Evolutionary conservation across 1,139 yeast species (phyloP).

Genomic region (Lodderomyces beijingensis): DNA sequence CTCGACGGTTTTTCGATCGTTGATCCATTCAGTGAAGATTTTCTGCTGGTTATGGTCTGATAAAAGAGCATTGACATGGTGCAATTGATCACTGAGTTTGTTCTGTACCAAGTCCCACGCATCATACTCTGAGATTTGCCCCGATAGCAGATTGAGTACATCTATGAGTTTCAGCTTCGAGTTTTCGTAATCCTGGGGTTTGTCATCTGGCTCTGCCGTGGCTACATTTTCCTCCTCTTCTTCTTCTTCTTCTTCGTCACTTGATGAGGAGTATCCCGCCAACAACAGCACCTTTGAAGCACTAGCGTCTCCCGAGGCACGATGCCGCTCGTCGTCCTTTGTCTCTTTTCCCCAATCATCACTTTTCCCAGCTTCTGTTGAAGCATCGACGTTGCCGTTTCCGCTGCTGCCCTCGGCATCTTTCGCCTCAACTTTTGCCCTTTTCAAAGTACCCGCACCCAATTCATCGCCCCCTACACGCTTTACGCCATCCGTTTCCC

Average conservation of each 20-base stretch:
- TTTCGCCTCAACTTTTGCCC: too few species aligned
- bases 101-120: constrained; percentile 41
- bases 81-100: constrained; percentile 28
- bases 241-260: constrained; percentile 14
- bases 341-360: constrained; percentile 3
- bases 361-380: neutral
- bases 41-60: constrained; percentile 19
- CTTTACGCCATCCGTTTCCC: constrained; percentile 10
- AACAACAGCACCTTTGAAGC: constrained; percentile 4
- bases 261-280: constrained; percentile 14
- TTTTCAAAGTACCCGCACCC: too few species aligned
- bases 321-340: constrained; percentile 5
- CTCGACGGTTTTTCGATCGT: constrained; percentile 5
- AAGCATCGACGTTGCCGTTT: neutral
- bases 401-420: too few species aligned
- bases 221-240: constrained; percentile 8
- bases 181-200: too few species aligned
- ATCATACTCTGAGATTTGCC: constrained; percentile 28
- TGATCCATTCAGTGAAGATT: constrained; percentile 33
- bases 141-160: constrained; percentile 22
- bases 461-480: constrained; percentile 10
- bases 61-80: constrained; percentile 20
- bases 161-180: constrained; percentile 14
- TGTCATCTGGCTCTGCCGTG: constrained; percentile 15
- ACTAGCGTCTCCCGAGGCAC: neutral